These are phyloP conservation scores for Auricularia cornea DNA, from an alignment of 768 basidiomycete species.

Conservation along the genomic window DNA sequence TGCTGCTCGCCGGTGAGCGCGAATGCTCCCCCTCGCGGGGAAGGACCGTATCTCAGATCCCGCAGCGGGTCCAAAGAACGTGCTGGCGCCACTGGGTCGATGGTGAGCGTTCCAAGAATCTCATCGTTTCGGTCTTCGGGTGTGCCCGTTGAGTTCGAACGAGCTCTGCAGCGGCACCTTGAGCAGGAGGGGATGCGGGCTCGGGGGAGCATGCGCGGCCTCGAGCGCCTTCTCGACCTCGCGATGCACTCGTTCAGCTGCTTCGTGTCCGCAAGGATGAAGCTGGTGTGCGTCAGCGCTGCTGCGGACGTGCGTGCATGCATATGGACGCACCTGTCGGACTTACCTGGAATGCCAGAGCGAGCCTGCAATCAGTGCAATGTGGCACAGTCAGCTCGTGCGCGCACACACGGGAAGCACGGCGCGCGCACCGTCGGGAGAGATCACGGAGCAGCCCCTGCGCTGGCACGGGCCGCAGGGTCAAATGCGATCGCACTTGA, in stretches of 20 bases:
- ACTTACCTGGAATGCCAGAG: conserved; percentile 67
- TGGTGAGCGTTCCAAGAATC: not conserved
- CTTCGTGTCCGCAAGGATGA: conserved; percentile 59
- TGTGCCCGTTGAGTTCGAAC: not conserved
- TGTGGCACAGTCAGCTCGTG: not conserved
- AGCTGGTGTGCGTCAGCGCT: conserved; percentile 19
- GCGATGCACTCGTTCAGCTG: conserved; percentile 59
- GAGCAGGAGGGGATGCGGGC: conserved; percentile 61
- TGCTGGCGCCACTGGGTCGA: not conserved
- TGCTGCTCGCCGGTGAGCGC: not conserved
- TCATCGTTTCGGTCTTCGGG: not conserved
- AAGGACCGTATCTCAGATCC: not conserved
- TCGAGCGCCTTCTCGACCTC: conserved; percentile 69
- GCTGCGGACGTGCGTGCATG: conserved; percentile 4
- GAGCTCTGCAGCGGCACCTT: conserved; percentile 59
- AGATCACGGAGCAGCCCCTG: conserved; percentile 65
- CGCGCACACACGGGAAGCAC: conserved; percentile 4
- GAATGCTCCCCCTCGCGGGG: too few species aligned
- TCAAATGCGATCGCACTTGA: not conserved
- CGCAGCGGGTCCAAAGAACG: not conserved
- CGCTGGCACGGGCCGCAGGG: conserved; percentile 74
- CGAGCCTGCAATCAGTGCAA: conserved; percentile 49
- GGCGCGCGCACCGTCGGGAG: conserved; percentile 52
- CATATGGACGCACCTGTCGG: too few species aligned
- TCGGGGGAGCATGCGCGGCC: conserved; percentile 47